These are phyloP conservation scores for Musa balbisiana DNA, from an alignment of 202 grass and related monocot genomes.

Conservation along the genomic window DNA sequence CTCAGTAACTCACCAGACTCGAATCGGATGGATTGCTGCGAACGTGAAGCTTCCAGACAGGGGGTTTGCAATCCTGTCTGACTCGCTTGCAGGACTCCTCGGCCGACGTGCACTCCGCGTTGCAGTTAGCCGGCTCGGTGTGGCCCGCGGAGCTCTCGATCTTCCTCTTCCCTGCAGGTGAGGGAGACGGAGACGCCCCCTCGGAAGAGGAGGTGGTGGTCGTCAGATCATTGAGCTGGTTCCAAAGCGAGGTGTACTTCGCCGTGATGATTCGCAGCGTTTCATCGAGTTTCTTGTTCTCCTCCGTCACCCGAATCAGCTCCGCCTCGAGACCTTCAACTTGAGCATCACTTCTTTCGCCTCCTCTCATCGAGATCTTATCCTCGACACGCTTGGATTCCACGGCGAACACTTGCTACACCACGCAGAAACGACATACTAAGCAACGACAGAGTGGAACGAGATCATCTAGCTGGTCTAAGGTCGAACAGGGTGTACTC, in stretches of 20 bases:
- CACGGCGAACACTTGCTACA: too few relatives aligned
- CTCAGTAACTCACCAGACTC: conserved; percentile 52
- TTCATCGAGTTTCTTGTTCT: conserved; percentile 57
- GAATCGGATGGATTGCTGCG: conserved; percentile 52
- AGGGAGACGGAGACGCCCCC: conserved; percentile 12
- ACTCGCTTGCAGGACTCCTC: conserved; percentile 42
- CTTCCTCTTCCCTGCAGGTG: conserved; percentile 41
- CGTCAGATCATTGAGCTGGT: conserved; percentile 39
- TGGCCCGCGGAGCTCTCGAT: conserved; percentile 18
- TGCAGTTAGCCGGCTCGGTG: background rate
- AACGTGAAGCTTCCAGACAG: conserved; percentile 37
- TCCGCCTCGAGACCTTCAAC: conserved; percentile 47
- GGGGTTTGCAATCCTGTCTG: conserved; percentile 44
- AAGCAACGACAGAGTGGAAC: too few relatives aligned
- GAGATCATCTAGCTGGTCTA: too few relatives aligned
- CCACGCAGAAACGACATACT: too few relatives aligned
- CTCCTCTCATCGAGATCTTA: background rate
- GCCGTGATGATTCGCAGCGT: conserved; percentile 40
- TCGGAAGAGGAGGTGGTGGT: conserved; percentile 3
- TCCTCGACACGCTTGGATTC: background rate
- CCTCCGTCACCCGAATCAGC: conserved; percentile 46
- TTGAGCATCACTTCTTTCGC: conserved; percentile 1
- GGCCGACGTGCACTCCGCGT: conserved; percentile 42
- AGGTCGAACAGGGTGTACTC: too few relatives aligned
- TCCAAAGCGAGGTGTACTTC: conserved; percentile 46